Base-by-base conservation (phyloP, 2,329 filamentous ascomycete species). In the Graphiopsis chlorocephala region DNA sequence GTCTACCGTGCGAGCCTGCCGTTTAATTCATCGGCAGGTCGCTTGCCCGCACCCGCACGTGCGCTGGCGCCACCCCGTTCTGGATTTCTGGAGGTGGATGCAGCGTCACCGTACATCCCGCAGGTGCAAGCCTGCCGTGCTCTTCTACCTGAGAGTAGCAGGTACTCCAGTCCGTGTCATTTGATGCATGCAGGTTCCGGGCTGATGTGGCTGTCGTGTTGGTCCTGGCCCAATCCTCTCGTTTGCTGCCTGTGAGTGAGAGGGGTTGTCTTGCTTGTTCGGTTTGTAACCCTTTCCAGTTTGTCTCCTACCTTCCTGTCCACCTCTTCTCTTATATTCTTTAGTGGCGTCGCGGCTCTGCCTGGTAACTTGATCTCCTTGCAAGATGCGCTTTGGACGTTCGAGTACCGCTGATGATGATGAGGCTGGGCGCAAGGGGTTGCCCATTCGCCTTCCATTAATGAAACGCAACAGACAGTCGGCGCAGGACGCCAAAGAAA, bases 391-490 rank as follows among this genome's bases (percentile, higher is more conserved):
- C 7, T 62, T 62, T 25, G 48, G 60, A 62, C 60, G 60, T 20
- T 53, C 17, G 33, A 62, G 60, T 35, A 45, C 47, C 3, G 48
- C 23, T 12, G 35, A 53, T 17, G 60, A 55, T 15, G 48, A 55
- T 1, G 60, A 53, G 26, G 58, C 42, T 31, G 45, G 45, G 29
- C 45, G 29, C n/a, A 61, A 61, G 29, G 60, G 47, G 1, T 7
- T 45, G 33, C 60, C 48, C 26, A 23, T 62, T 53, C 33, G 47
- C 31, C 26, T 62, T 12, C 60, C 60, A 4, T n/a, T 55, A 11
- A 62, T 62, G 60, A 62, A 45, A 33, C 47, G 60, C 17, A 38
- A 62, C 35, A 53, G 48, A 45, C 60, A 62, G 60, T 29, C 60
- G 33, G 60, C 33, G 33, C 60, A 55, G 25, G 60, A 62, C 35